These are phyloP conservation scores for Backusella tuberculispora DNA, from an alignment of 192 early-diverging fungal genomes.

Conservation along the genomic window DNA sequence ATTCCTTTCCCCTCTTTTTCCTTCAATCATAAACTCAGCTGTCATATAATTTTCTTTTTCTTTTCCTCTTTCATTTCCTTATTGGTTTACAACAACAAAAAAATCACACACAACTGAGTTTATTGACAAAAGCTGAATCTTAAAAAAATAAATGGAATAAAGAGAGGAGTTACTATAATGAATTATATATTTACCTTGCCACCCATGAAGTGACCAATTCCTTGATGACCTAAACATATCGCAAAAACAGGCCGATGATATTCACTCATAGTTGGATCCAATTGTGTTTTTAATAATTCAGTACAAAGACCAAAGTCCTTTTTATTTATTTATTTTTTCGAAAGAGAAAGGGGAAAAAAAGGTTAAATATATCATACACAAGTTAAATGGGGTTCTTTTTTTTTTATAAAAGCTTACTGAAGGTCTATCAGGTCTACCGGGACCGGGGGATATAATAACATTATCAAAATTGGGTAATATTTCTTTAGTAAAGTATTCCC, in stretches of 20 bases:
- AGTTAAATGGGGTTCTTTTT: background rate
- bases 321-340: background rate
- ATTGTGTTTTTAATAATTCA: constrained; percentile 52
- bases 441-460: constrained; percentile 93
- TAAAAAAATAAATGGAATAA: constrained; percentile 18
- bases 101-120: too few relatives aligned
- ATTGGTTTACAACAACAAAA: too few relatives aligned
- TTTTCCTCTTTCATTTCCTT: too few relatives aligned
- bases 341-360: background rate
- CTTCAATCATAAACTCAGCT: too few relatives aligned
- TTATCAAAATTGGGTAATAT: constrained; percentile 87
- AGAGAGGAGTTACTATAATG: background rate
- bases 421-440: constrained; percentile 75
- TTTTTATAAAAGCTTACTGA: constrained; percentile 41
- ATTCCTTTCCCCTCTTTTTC: too few relatives aligned
- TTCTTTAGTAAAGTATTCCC: constrained; percentile 55
- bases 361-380: background rate
- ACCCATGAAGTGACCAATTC: constrained; percentile 72
- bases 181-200: constrained; percentile 55
- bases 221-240: constrained; percentile 95
- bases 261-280: constrained; percentile 31
- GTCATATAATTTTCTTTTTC: too few relatives aligned
- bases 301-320: constrained; percentile 85
- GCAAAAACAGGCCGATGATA: constrained; percentile 79
- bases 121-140: background rate